Evolutionary conservation across 371 early-diverging fungal species (phyloP).

Genomic region (Mycotypha africana): DNA sequence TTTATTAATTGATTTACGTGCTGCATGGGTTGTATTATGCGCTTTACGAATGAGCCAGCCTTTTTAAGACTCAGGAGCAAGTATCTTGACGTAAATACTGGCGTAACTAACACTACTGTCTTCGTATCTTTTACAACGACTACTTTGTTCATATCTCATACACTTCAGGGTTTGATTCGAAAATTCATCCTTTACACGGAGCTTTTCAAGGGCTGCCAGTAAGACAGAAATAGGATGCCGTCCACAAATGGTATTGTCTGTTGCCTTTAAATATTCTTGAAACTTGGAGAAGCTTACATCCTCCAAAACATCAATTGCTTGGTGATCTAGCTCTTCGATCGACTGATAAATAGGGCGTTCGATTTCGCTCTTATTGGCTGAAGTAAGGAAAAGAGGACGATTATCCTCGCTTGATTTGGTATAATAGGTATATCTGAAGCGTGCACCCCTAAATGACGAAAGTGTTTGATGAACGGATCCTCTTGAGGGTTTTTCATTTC

Average conservation of each 20-base stretch:
- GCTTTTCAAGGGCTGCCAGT: slow-evolving; percentile 52
- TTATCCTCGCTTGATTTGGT: slow-evolving; percentile 21
- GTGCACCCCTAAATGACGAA: slow-evolving; percentile 43
- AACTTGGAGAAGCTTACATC: slow-evolving; percentile 54
- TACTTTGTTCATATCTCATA: slow-evolving; percentile 85
- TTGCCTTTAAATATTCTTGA: slow-evolving; percentile 59
- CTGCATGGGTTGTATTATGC: too few species aligned
- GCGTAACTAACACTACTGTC: slow-evolving; percentile 82
- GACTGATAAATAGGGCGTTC: slow-evolving; percentile 58
- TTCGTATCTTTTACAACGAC: slow-evolving; percentile 31
- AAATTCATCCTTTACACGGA: slow-evolving; percentile 5
- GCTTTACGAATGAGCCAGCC: too few species aligned
- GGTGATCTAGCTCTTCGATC: slow-evolving; percentile 73
- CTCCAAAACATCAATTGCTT: slow-evolving; percentile 78
- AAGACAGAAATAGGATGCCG: slow-evolving; percentile 87
- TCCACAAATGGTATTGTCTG: slow-evolving; percentile 92
- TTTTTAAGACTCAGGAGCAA: too few species aligned
- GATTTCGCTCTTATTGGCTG: slow-evolving; percentile 2
- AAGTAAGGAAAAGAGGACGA: not conserved
- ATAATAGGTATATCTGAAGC: slow-evolving; percentile 66
- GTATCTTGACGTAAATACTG: slow-evolving; percentile 27
- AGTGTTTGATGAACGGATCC: too few species aligned
- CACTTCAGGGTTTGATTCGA: slow-evolving; percentile 33
- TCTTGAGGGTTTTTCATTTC: too few species aligned
- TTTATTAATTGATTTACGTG: too few species aligned